Conservation (phyloP, 1,139 yeast species). For the Kodamaea alishanica region DNA sequence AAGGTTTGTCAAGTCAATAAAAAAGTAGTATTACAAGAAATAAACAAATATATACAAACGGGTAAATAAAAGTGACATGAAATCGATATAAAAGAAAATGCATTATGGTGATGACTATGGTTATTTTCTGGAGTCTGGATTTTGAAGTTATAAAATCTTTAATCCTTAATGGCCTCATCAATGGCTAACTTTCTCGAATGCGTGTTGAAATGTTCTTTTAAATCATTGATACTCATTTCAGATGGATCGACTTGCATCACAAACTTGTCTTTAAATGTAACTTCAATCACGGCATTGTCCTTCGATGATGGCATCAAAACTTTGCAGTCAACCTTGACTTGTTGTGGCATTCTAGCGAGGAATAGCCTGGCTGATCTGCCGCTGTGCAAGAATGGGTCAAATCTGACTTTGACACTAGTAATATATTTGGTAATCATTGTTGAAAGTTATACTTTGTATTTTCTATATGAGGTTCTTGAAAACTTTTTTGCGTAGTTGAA, state of each 20-base stretch:
- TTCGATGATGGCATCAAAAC: constrained; percentile 45
- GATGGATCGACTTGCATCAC: constrained; percentile 67
- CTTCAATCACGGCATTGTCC: constrained; percentile 59
- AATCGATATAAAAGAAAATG: not conserved
- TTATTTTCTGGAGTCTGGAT: not conserved
- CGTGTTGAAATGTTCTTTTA: constrained; percentile 55
- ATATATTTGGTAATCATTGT: constrained; percentile 83
- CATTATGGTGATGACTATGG: not conserved
- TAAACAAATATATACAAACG: constrained; percentile 6
- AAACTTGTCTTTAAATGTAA: constrained; percentile 79
- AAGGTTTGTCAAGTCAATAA: constrained; percentile 9
- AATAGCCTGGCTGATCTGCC: constrained; percentile 81
- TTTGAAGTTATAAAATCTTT: not conserved
- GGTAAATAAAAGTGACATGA: not conserved
- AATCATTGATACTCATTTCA: constrained; percentile 47
- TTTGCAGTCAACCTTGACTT: constrained; percentile 54
- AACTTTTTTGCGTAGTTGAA: not conserved
- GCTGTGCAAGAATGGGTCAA: constrained; percentile 72
- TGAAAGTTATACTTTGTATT: too few species aligned
- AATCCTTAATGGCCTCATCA: constrained; percentile 52
- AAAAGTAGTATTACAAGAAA: constrained; percentile 5
- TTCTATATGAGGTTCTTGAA: not conserved
- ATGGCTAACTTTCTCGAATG: constrained; percentile 69
- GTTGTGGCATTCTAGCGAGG: constrained; percentile 75
- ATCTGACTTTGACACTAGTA: constrained; percentile 69